A percentile compares a stretch with the other conserved stretches of the same genome.
These are phyloP conservation scores for Arxiozyma bovina DNA, from an alignment of 1,139 yeast genomes.

Conservation along the genomic window DNA sequence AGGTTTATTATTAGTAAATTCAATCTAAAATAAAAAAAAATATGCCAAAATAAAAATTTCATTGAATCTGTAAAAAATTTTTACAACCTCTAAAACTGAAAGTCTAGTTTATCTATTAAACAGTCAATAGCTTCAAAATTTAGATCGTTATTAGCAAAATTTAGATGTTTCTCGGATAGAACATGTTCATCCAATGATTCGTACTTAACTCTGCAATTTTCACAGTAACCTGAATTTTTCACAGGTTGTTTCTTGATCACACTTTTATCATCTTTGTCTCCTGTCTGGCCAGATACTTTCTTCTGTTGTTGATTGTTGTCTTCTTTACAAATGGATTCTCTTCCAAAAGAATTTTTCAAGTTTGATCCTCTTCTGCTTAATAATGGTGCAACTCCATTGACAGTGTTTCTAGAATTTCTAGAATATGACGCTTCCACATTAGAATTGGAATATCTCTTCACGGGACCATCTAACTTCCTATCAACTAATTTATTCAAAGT, in stretches of 20 bases:
- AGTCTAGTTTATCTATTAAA: slow-evolving; percentile 43
- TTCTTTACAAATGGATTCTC: background rate
- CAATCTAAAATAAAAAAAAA: background rate
- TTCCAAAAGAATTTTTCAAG: slow-evolving; percentile 2
- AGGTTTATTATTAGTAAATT: background rate
- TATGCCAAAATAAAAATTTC: too few relatives aligned
- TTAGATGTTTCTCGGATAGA: slow-evolving; percentile 58
- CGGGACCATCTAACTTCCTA: slow-evolving; percentile 20
- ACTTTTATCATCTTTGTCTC: slow-evolving; percentile 3
- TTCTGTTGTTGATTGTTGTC: background rate
- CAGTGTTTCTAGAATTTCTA: background rate
- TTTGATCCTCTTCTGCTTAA: slow-evolving; percentile 1
- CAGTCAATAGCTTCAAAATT: slow-evolving; percentile 75
- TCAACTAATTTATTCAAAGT: slow-evolving; percentile 28
- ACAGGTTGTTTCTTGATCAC: slow-evolving; percentile 6
- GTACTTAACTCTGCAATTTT: slow-evolving; percentile 83
- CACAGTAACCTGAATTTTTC: slow-evolving; percentile 64
- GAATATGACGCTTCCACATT: slow-evolving; percentile 3
- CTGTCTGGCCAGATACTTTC: background rate
- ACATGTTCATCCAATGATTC: slow-evolving; percentile 76
- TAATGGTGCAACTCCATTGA: background rate
- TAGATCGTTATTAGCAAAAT: slow-evolving; percentile 63
- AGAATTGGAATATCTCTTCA: background rate
- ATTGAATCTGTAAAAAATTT: background rate
- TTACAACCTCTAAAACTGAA: slow-evolving; percentile 17